Conservation (phyloP, 1,139 yeast species). For the Diutina mesorugosa region DNA sequence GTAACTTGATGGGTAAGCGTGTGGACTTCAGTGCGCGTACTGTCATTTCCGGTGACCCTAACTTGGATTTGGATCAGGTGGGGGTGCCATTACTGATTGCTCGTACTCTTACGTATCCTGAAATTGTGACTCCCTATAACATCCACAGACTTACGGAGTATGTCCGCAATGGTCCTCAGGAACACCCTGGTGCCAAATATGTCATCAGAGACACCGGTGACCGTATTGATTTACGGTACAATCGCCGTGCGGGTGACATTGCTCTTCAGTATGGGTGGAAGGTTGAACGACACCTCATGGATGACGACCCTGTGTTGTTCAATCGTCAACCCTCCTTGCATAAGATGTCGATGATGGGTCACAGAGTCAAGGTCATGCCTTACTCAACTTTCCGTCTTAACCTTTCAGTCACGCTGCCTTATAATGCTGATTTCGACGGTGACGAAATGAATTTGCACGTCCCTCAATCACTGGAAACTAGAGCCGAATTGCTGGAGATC, state of each 20-base stretch:
- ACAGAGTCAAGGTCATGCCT: constrained; percentile 97
- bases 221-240: constrained; percentile 91
- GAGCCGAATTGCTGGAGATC: constrained; percentile 89
- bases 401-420: constrained; percentile 94
- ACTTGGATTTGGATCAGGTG: constrained; percentile 91
- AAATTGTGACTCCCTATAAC: constrained; percentile 93
- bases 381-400: constrained; percentile 95
- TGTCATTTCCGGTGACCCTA: constrained; percentile 98
- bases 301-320: constrained; percentile 92
- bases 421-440: constrained; percentile 99
- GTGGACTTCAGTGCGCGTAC: constrained; percentile 99
- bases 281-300: constrained; percentile 96
- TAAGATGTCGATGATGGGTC: constrained; percentile 99
- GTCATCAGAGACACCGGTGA: constrained; percentile 98
- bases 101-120: constrained; percentile 90
- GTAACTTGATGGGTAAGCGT: constrained; percentile 98
- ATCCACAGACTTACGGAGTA: constrained; percentile 84
- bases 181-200: constrained; percentile 98
- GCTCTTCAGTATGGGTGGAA: constrained; percentile 98
- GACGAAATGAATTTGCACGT: constrained; percentile 99
- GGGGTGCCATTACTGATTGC: constrained; percentile 98
- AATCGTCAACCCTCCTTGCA: constrained; percentile 99
- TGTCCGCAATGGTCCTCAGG: constrained; percentile 96
- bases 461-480: constrained; percentile 96
- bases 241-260: constrained; percentile 96